Base-by-base conservation (phyloP, 148 eudicot genomes). In the Arctostaphylos glauca region DNA sequence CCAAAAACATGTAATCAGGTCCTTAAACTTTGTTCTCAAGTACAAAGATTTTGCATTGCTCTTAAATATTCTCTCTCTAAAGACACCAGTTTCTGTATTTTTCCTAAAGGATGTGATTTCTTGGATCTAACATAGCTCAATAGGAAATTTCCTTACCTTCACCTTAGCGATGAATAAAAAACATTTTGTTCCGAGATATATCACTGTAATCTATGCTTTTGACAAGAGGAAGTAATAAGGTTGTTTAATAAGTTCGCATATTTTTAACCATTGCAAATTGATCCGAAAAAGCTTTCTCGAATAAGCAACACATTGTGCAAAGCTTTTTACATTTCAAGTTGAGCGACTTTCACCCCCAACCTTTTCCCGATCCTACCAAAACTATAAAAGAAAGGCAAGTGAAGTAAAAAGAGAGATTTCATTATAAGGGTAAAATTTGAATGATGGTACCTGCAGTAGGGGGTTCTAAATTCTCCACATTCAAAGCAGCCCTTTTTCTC, bases 401-500 rank as follows among this genome's bases (percentile, higher is more conserved):
- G 25, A 62, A 23, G 31, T 25, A 66, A 18, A 73, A 54, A 21
- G 38, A 41, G 31, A 66, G 49, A 60, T 43, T 16, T 44, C 46
- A 54, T 52, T 9, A 49, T 9, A 21, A 21, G 13, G 25, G 13
- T 1, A 62, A 43, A 5, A n/a, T 66, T 53, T 58, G 15, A 46
- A 49, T 78, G 48, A 62, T 18, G n/a, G 74, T 93, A 94, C 99
- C 98, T 88, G 94, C 74, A 83, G 89, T 84, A 53, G 87, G 85
- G 56, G 93, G 83, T 84, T 96, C 99, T 79, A 90, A 25, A 83
- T 92, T 96, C 86, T 94, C 99, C 50, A 88, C 89, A 90, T 86
- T 93, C 58, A 94, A 87, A 71, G 91, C 80, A 81, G 88, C 87
- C 87, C 91, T 89, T 88, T 92, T 96, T 89, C 98, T 92, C 92